Conservation (phyloP, 768 basidiomycete species). For the Agaricus blazei region DNA sequence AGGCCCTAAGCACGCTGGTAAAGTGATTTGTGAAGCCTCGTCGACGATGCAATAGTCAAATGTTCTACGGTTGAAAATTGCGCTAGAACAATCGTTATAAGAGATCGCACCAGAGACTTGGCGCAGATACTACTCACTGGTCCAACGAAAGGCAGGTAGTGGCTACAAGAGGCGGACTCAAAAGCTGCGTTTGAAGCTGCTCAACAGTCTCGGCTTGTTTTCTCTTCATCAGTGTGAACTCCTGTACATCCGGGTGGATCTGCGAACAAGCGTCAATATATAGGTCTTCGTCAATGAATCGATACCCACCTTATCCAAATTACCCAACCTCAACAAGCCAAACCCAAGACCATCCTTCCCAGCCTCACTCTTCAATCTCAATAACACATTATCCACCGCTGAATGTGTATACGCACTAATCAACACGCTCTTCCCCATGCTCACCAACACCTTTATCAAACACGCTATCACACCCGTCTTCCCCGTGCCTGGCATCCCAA, state of each 20-base stretch:
- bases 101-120: not conserved
- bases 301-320: slow-evolving; percentile 75
- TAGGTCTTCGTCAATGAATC: not conserved
- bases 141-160: slow-evolving; percentile 94
- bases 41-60: slow-evolving; percentile 99
- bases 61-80: slow-evolving; percentile 75
- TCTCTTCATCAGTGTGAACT: slow-evolving; percentile 60
- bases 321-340: slow-evolving; percentile 80
- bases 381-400: slow-evolving; percentile 94
- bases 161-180: slow-evolving; percentile 90
- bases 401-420: slow-evolving; percentile 96
- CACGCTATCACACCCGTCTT: slow-evolving; percentile 95
- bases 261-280: slow-evolving; percentile 22
- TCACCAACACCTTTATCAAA: slow-evolving; percentile 75
- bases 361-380: slow-evolving; percentile 57
- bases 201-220: slow-evolving; percentile 62
- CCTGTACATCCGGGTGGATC: slow-evolving; percentile 79
- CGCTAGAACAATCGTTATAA: slow-evolving; percentile 35
- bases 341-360: slow-evolving; percentile 39
- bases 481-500: slow-evolving; percentile 98
- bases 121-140: slow-evolving; percentile 55
- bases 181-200: slow-evolving; percentile 75
- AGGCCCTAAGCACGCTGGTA: slow-evolving; percentile 94
- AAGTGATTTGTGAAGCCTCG: slow-evolving; percentile 95
- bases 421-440: slow-evolving; percentile 80